Evolutionary conservation across 768 basidiomycete genomes (phyloP), one percentile per base, ranked within the genome.

Genomic region (Amanita jacksonii): DNA sequence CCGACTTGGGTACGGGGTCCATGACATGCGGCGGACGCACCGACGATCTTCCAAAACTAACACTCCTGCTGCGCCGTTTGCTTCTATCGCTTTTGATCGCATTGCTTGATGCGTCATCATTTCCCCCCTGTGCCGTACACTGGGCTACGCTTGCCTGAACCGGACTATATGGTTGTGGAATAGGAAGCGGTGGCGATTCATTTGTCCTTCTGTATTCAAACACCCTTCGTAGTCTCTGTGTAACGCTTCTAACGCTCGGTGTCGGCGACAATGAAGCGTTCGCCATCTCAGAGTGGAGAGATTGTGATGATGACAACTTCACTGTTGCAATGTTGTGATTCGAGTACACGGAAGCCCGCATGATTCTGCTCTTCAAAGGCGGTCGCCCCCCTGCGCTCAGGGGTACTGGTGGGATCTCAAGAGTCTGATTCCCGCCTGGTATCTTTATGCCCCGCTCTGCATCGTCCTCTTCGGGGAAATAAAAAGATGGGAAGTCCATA

Each of bases 401-500:
- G 7, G 43, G 16, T 10, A 19, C 16, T n/a, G 34, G 34, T 2
- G 43, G 43, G 10, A 28, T 34, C 4, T 25, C 23, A 24, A 25
- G 32, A 25, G 10, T 8, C 7, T 24, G 32, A 20, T 15, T 34
- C 13, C 6, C 24, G 13, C 16, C 9, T 19, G 9, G n/a, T 5
- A n/a, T 35, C 12, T 15, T 35, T 10, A 25, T 20, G 5, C 43
- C 43, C 7, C 12, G 27, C 38, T 54, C 55, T 28, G 60, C 56
- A 18, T 52, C 49, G 27, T 49, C 46, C 12, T 52, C 58, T 44
- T 56, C 63, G 38, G 63, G 47, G 46, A 73, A 69, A 35, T 59
- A 61, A 12, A 67, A 66, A 1, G 68, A 66, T 0, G 70, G 66
- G 42, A 73, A 73, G 54, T 69, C 63, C 19, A 62, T 60, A 5